Evolutionary conservation across 192 early-diverging fungal species (phyloP), one percentile per base, ranked within the genome.

Genomic region (Linnemannia schmuckeri): DNA sequence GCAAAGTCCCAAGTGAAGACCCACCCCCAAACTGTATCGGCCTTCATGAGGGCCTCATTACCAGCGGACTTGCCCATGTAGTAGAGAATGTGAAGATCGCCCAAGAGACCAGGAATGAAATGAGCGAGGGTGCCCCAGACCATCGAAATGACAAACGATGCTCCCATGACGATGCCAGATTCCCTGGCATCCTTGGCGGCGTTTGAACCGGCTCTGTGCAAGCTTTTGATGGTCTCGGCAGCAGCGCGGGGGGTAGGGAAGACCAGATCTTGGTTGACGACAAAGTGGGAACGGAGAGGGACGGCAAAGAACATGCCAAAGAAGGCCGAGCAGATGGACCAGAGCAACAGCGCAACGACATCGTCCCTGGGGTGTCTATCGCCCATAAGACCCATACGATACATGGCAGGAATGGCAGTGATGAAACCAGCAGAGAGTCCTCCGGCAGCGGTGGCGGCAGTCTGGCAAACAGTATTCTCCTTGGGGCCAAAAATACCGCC

Each of bases 231-330:
- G 46, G 93, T 95, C 49, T 86, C 88, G 6, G 94, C 94, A 33
- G 94, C 88, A 69, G 92, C 94, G 70, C 91, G 91, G 17, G 92
- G 92, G 6, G 94, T 91, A 38, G 94, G 94, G 88, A 95, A 95
- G 73, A 91, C 91, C 68, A 95, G 83, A 49, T 95, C 89, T 70
- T 94, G 92, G 74, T 94, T 93, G 73, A 95, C 80, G 76, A 95
- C 89, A 54, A 93, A 95, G 46, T 94, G 93, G 27, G 91, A 73
- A 27, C 94, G 93, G 69, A 94, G 91, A 20, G 94, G 94, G 12
- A 94, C 86, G 40, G 94, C 94, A 72, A 95, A 95, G 87, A 95
- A 95, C 69, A 95, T 85, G 82, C 94, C 94, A 77, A 92, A 95
- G 88, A 93, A 94, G 42, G 94, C 92, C 47, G 90, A 85, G 66